These are phyloP conservation scores for Fusarium pseudocircinatum DNA, from an alignment of 2,329 filamentous ascomycete genomes.

Conservation along the genomic window DNA sequence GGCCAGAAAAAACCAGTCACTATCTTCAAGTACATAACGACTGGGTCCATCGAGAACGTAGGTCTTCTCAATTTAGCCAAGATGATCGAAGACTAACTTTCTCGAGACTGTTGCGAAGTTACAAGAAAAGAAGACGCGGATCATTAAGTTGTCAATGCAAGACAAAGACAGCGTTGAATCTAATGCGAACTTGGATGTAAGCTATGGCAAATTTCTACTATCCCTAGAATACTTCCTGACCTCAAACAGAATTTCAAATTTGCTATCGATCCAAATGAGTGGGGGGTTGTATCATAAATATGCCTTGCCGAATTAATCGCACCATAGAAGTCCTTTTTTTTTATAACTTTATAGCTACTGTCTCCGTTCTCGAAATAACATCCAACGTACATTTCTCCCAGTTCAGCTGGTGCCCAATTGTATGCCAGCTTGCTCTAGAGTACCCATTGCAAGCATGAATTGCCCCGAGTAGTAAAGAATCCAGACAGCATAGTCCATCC, in stretches of 20 bases:
- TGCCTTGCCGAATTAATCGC: neutral
- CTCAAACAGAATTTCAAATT: neutral
- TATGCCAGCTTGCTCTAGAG: neutral
- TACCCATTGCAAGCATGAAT: neutral
- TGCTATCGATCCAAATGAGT: slow-evolving; percentile 1
- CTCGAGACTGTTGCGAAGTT: neutral
- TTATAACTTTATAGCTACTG: fast-evolving
- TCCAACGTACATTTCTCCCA: fast-evolving
- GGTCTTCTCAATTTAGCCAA: fast-evolving
- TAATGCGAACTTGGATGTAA: slow-evolving; percentile 1
- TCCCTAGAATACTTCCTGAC: fast-evolving
- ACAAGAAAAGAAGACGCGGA: neutral
- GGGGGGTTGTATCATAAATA: neutral
- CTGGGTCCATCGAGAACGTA: neutral
- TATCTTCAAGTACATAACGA: neutral
- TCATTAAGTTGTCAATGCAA: slow-evolving; percentile 17
- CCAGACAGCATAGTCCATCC: neutral
- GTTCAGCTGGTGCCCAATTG: neutral
- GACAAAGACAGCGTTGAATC: neutral
- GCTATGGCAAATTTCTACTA: fast-evolving
- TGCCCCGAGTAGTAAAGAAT: neutral
- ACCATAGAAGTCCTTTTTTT: neutral
- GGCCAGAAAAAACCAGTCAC: neutral
- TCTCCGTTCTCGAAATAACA: neutral
- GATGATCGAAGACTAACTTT: fast-evolving